Evolutionary conservation across 768 basidiomycete species (phyloP).

Genomic region (Cantharellus cinnabarinus): DNA sequence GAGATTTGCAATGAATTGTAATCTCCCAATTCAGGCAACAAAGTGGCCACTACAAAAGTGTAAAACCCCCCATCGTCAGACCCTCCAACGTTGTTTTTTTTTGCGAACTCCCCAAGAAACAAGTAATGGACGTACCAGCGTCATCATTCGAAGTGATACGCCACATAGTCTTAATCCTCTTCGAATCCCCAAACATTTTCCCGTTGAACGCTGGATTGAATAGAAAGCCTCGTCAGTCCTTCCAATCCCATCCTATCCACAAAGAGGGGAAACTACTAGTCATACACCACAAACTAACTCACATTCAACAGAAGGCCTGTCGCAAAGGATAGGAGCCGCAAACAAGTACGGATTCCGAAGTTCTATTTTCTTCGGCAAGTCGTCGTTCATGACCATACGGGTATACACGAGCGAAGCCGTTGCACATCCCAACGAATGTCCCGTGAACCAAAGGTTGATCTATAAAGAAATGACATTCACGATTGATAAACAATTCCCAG

Average conservation of each 20-base stretch:
- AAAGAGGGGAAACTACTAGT: not conserved
- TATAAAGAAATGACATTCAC: not conserved
- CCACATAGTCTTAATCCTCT: not conserved
- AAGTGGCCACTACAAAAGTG: slow-evolving; percentile 8
- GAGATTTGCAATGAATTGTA: not conserved
- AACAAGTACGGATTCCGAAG: slow-evolving; percentile 12
- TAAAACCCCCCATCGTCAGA: not conserved
- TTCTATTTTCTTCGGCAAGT: slow-evolving; percentile 1
- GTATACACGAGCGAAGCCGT: slow-evolving; percentile 10
- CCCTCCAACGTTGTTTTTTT: not conserved
- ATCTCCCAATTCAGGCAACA: slow-evolving; percentile 9
- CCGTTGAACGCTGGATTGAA: slow-evolving; percentile 4
- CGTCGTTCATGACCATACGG: slow-evolving; percentile 3
- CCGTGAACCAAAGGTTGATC: slow-evolving; percentile 2
- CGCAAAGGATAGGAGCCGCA: slow-evolving; percentile 7
- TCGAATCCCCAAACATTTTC: not conserved
- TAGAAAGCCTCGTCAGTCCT: not conserved
- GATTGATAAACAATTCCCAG: not conserved
- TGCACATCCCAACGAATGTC: slow-evolving; percentile 10
- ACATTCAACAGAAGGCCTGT: not conserved
- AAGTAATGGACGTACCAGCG: not conserved
- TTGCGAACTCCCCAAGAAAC: too few relatives aligned
- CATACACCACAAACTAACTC: not conserved
- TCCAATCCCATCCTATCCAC: too few relatives aligned
- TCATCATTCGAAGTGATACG: slow-evolving; percentile 2